A percentile compares a stretch with the other conserved stretches of the same genome.
Evolutionary conservation across 768 basidiomycete species (phyloP).

Genomic region (Xerocomus brunneocitrinus): DNA sequence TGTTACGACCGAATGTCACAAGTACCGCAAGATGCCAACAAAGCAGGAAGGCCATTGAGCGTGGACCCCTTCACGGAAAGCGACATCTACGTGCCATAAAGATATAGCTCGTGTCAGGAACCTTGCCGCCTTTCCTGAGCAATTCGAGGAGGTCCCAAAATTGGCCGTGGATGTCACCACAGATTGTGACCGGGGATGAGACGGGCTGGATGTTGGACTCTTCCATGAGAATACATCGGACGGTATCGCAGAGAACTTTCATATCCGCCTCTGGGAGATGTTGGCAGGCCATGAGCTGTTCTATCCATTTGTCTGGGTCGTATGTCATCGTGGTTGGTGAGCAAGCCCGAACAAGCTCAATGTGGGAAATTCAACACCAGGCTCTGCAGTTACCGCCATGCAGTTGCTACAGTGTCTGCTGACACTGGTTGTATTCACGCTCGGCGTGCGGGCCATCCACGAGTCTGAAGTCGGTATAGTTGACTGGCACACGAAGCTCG

Average conservation of each 20-base stretch:
- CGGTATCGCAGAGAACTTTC: slow-evolving; percentile 87
- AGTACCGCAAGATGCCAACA: neutral
- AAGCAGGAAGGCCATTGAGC: slow-evolving; percentile 20
- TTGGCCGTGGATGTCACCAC: slow-evolving; percentile 96
- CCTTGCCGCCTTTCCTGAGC: slow-evolving; percentile 76
- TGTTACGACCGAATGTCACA: neutral
- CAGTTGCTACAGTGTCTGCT: slow-evolving; percentile 17
- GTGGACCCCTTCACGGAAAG: slow-evolving; percentile 21
- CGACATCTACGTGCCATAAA: slow-evolving; percentile 81
- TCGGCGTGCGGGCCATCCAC: slow-evolving; percentile 48
- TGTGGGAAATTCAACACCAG: slow-evolving; percentile 14
- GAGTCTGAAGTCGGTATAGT: slow-evolving; percentile 74
- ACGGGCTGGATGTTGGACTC: slow-evolving; percentile 98
- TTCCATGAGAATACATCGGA: slow-evolving; percentile 86
- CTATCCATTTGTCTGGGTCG: slow-evolving; percentile 79
- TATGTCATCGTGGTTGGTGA: slow-evolving; percentile 29
- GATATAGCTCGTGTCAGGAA: slow-evolving; percentile 88
- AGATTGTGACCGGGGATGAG: slow-evolving; percentile 89
- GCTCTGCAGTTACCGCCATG: slow-evolving; percentile 3
- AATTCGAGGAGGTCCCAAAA: slow-evolving; percentile 96
- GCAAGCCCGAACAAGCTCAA: neutral
- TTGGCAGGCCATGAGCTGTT: slow-evolving; percentile 79
- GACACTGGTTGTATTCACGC: slow-evolving; percentile 12
- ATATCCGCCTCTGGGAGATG: slow-evolving; percentile 90
- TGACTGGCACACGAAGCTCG: slow-evolving; percentile 80